phyloP scores from a whole-genome alignment of 306 rosid genomes.

The Sechiopsis laciniata region DNA sequence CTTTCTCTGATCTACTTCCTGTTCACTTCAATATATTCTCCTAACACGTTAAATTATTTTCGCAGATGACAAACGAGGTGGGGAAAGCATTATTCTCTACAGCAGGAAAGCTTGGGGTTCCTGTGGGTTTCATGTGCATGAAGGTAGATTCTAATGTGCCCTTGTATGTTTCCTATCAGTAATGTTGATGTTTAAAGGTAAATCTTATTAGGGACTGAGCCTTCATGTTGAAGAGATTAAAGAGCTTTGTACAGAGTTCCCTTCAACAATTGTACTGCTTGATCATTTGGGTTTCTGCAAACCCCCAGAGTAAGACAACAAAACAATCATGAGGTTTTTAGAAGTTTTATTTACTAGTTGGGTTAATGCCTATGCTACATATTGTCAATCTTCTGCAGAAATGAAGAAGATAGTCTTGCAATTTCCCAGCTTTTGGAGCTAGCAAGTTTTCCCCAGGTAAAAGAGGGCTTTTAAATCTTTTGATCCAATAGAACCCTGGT shows the following conservation, averaged over 20 bases:
- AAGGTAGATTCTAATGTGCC: constrained; percentile 40
- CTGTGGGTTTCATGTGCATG: constrained; percentile 87
- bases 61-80: constrained; percentile 81
- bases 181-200: not conserved
- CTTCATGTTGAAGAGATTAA: constrained; percentile 75
- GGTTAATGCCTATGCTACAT: not conserved
- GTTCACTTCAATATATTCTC: not conserved
- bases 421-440: constrained; percentile 59
- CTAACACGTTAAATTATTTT: not conserved
- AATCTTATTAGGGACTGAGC: constrained; percentile 56
- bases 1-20: constrained; percentile 1
- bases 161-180: not conserved
- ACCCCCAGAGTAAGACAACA: constrained; percentile 60
- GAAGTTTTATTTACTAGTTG: not conserved
- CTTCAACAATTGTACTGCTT: constrained; percentile 65
- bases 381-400: constrained; percentile 35
- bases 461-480: constrained; percentile 15
- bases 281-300: constrained; percentile 89
- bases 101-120: constrained; percentile 80
- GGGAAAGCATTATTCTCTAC: constrained; percentile 64
- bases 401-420: constrained; percentile 53
- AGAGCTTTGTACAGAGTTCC: constrained; percentile 70
- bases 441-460: constrained; percentile 82
- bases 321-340: not conserved
- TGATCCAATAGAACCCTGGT: too few species aligned